Conservation (phyloP, 208 protist species). For the Angomonas ambiguus region DNA sequence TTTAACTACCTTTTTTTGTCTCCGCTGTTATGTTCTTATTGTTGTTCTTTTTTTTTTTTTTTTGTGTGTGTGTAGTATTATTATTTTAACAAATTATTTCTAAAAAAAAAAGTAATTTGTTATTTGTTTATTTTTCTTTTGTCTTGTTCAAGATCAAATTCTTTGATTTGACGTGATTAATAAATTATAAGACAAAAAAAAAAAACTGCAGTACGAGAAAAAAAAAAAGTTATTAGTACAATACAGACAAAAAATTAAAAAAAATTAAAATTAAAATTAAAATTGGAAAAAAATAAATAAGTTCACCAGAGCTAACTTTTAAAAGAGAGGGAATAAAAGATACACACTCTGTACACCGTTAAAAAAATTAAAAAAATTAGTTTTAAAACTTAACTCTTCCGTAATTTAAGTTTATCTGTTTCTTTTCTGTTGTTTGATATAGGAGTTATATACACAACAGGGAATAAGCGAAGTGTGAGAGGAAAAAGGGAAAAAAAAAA, state of each 20-base stretch:
- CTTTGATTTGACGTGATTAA: neutral
- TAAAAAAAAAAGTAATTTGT: neutral
- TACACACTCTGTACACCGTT: neutral
- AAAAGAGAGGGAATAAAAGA: slow-evolving; percentile 11
- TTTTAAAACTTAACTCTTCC: too few species aligned
- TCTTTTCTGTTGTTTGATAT: too few species aligned
- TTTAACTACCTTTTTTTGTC: too few species aligned
- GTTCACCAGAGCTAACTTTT: too few species aligned
- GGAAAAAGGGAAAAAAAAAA: slow-evolving; percentile 11
- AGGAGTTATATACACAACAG: neutral
- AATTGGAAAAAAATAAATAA: neutral
- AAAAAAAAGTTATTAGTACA: neutral
- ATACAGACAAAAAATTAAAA: neutral
- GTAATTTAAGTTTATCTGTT: too few species aligned
- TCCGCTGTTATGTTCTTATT: neutral
- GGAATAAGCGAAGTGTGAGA: slow-evolving; percentile 2
- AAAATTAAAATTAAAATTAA: slow-evolving; percentile 11
- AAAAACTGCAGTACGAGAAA: slow-evolving; percentile 3
- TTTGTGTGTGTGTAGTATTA: slow-evolving; percentile 4
- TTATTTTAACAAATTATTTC: neutral
- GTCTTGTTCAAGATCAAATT: neutral
- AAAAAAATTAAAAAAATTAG: neutral
- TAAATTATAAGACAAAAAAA: neutral
- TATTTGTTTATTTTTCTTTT: neutral
- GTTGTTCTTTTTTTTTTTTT: slow-evolving; percentile 8